Evolutionary conservation across 2,329 filamentous ascomycete species (phyloP).

Genomic region (Scedosporium minutisporum): DNA sequence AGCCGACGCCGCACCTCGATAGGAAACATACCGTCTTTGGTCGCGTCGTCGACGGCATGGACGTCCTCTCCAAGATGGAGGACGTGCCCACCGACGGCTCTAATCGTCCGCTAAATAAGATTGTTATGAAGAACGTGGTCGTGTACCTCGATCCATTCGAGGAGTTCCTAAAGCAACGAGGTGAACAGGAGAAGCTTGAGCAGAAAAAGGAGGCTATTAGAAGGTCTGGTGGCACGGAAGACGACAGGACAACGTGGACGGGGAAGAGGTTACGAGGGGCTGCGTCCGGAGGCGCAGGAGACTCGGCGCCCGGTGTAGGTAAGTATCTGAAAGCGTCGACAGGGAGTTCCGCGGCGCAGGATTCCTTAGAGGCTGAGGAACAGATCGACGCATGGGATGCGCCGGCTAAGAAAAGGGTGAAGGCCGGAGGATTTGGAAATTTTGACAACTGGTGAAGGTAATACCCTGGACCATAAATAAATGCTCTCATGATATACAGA

Average conservation of each 20-base stretch:
- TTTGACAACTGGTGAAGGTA: conserved; percentile 73
- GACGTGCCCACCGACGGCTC: conserved; percentile 63
- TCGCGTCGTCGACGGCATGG: conserved; percentile 66
- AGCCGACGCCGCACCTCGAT: conserved; percentile 74
- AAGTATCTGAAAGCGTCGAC: conserved; percentile 68
- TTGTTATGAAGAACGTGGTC: conserved; percentile 71
- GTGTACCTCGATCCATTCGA: conserved; percentile 93
- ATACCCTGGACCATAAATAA: too few species aligned
- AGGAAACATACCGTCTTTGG: conserved; percentile 97
- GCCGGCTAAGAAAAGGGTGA: conserved; percentile 72
- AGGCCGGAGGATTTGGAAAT: conserved; percentile 76
- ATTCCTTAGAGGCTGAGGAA: conserved; percentile 55
- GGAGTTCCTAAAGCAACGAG: conserved; percentile 73
- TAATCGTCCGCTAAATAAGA: conserved; percentile 66
- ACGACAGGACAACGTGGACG: conserved; percentile 90
- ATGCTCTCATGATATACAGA: background rate
- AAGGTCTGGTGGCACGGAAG: conserved; percentile 63
- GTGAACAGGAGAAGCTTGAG: conserved; percentile 49
- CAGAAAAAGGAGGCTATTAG: conserved; percentile 52
- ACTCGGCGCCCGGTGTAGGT: conserved; percentile 45
- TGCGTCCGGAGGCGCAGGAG: conserved; percentile 42
- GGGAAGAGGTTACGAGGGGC: conserved; percentile 75
- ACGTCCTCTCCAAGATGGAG: conserved; percentile 68
- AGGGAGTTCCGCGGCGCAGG: conserved; percentile 27
- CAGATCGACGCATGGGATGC: conserved; percentile 46